Evolutionary conservation across 371 early-diverging fungal genomes (phyloP), one percentile per base, ranked within the genome.

Genomic region (Chytridium lagenaria): DNA sequence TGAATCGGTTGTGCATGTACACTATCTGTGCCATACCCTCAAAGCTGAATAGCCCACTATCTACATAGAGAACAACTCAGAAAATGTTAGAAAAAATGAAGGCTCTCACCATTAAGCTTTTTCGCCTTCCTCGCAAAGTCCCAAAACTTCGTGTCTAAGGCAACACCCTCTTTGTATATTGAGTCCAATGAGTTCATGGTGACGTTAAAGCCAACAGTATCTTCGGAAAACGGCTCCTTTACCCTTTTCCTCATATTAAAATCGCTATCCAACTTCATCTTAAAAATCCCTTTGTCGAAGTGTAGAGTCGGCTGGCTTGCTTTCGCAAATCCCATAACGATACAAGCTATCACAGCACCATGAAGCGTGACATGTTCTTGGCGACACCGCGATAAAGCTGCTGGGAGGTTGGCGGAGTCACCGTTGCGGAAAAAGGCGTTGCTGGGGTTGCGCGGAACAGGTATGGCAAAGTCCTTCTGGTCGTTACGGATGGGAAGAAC

Each of bases 71-170:
- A n/a, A n/a, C n/a, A n/a, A n/a, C n/a, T n/a, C n/a, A n/a, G n/a
- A 44, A 44, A 44, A 44, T 7, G 44, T 44, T 44, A 44, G 44
- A 44, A 44, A 44, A 44, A 7, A 44, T 12, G 19, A 44, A 44
- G 19, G 44, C 7, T 12, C 44, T n/a, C 57, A 31, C 31, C 57
- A 31, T 15, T 63, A 3, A 63, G 26, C 63, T 33, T 63, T 23
- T 63, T 63, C 5, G 63, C 63, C 7, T 30, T 3, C 37, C 63
- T 33, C 5, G 63, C 63, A 10, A 22, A 3, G 22, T 33, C 37
- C 63, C 63, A 63, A 38, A 63, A 63, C 63, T 63, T 33, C 22
- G 5, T 7, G 63, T 19, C 19, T 15, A 63, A 23, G 63, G 5
- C 10, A 3, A 63, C 63, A 28, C 63, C 63, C 26, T 33, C 33